A percentile compares a stretch with the other conserved stretches of the same genome.
phyloP scores from a whole-genome alignment of 176 grass and related monocot species.

The Musa beccarii region DNA sequence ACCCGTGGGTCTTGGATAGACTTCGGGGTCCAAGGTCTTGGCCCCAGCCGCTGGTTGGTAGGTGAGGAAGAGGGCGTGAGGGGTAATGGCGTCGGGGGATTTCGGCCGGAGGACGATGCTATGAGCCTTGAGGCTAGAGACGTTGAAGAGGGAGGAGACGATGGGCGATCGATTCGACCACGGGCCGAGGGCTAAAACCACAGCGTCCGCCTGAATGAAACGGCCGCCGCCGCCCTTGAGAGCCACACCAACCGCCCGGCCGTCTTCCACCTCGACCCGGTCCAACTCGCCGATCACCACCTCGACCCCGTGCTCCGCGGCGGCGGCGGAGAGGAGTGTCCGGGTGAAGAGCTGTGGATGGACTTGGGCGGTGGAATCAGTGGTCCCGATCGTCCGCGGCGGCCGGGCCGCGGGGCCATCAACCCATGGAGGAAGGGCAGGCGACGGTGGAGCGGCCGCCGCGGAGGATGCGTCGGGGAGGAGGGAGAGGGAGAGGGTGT shows the following conservation, averaged over 20 bases:
- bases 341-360: conserved; percentile 78
- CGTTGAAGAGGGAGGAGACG: conserved; percentile 46
- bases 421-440: conserved; percentile 54
- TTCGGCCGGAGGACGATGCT: conserved; percentile 70
- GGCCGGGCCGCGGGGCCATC: conserved; percentile 37
- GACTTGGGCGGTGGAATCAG: conserved; percentile 76
- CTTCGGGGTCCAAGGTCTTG: conserved; percentile 80
- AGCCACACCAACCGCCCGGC: conserved; percentile 42
- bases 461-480: conserved; percentile 12
- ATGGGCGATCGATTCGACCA: conserved; percentile 51
- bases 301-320: conserved; percentile 27
- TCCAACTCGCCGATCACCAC: conserved; percentile 65
- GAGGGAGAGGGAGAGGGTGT: conserved; percentile 53
- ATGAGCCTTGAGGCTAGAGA: conserved; percentile 70
- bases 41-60: conserved; percentile 63
- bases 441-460: not conserved
- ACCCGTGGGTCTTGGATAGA: conserved; percentile 84
- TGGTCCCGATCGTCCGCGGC: conserved; percentile 49
- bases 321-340: conserved; percentile 56
- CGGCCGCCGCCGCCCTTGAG: conserved; percentile 37
- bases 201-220: conserved; percentile 46
- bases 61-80: conserved; percentile 78
- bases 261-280: conserved; percentile 38
- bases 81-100: conserved; percentile 52
- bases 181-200: conserved; percentile 78